Base-by-base conservation (phyloP, 2,329 filamentous ascomycete species). In the Drechslerella dactyloides region DNA sequence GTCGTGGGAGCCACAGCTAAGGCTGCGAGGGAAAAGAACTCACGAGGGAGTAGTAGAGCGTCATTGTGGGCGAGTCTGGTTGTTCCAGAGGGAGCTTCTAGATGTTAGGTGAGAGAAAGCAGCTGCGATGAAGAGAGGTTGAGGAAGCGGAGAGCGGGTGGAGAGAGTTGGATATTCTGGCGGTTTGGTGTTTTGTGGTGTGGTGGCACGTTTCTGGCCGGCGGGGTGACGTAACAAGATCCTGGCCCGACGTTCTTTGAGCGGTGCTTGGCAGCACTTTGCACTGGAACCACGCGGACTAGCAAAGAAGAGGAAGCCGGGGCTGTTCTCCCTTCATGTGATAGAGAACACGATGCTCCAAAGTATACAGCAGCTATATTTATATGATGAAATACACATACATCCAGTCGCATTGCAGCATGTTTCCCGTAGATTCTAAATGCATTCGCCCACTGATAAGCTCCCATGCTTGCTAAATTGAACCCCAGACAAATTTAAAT, bases 1-100 rank as follows among this genome's bases (percentile, higher is more conserved):
- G 27, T 3, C 27, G 27, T 33, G 3, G 3, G 27, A 8, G 8
- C 27, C 8, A 3, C 27, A 8, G 27, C 5, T 7, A 13, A 55
- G 6, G 5, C 62, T 21, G 4, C 27, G 48, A 27, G 56, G 46
- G 30, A 30, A 40, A 40, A 54, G 42, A 50, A 79, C 82, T 75
- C 80, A 83, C 82, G 69, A 83, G 81, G 75, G 80, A 81, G 76
- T 83, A 83, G 77, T 83, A 83, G 76, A 83, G 82, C 74, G 82
- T 83, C 82, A 83, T 83, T 48, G 78, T 82, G 77, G 68, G 69
- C n/a, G 59, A 56, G 53, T 54, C 15, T 19, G 27, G 27, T n/a
- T 17, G 54, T 15, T 11, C 10, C 35, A 48, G 27, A 30, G 30
- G 35, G 19, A 17, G 19, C 35, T 60, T 33, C 44, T 3, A 30